phyloP scores from a whole-genome alignment of 2,329 filamentous ascomycete genomes.

The Penicillium sp. region DNA sequence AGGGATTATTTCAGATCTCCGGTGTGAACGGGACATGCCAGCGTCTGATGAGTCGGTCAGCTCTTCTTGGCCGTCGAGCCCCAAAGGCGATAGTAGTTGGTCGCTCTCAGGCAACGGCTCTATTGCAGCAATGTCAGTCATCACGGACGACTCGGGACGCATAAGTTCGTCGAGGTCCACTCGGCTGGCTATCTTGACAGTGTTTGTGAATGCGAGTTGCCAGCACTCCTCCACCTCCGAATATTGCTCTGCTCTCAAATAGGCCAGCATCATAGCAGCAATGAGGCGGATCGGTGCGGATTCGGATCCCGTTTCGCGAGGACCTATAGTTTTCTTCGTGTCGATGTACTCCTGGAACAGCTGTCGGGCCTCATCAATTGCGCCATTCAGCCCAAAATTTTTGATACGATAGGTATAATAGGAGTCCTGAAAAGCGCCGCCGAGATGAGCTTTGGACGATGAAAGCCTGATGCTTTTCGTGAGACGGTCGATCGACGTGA shows the following conservation, averaged over 20 bases:
- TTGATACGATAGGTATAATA: slow-evolving; percentile 62
- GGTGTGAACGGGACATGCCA: background rate
- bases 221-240: slow-evolving; percentile 68
- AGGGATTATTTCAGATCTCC: slow-evolving; percentile 17
- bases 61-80: background rate
- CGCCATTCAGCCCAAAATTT: slow-evolving; percentile 54
- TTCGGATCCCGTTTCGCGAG: slow-evolving; percentile 27
- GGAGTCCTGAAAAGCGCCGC: slow-evolving; percentile 52
- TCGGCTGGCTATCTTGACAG: slow-evolving; percentile 49
- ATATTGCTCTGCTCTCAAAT: slow-evolving; percentile 61
- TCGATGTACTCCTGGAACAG: slow-evolving; percentile 59
- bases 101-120: background rate
- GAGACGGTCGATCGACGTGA: slow-evolving; percentile 39
- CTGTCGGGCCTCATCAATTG: slow-evolving; percentile 55
- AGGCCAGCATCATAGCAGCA: slow-evolving; percentile 68
- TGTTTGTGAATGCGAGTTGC: slow-evolving; percentile 62
- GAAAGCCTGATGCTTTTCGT: slow-evolving; percentile 46
- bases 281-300: slow-evolving; percentile 60
- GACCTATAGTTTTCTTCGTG: slow-evolving; percentile 12
- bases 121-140: background rate
- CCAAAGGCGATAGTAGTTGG: background rate
- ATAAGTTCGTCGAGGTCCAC: slow-evolving; percentile 35
- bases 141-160: background rate
- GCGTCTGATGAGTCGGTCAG: background rate
- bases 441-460: slow-evolving; percentile 47